Base-by-base conservation (phyloP, 2,329 filamentous ascomycete genomes). In the Diatrype stigma region DNA sequence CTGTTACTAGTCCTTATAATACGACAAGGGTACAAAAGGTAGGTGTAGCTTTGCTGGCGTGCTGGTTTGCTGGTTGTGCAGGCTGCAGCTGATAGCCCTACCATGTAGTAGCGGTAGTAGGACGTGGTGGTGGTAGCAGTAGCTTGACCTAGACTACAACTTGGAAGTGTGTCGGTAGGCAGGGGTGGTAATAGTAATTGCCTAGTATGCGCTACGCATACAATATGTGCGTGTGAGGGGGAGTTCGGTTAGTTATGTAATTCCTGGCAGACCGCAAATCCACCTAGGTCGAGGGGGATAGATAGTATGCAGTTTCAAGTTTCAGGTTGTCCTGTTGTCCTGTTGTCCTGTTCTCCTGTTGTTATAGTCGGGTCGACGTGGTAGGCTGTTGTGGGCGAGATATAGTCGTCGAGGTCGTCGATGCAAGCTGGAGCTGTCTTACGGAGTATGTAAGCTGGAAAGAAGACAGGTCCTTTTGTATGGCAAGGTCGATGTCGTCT, bases 101-200 rank as follows among this genome's bases (percentile, higher is more conserved):
- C 11, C 22, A 7, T 22, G 11, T 26, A 19, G 19, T n/a, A 42
- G n/a, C n/a, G n/a, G n/a, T n/a, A n/a, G n/a, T n/a, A n/a, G 21
- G 40, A 11, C 14, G 40, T 19, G 40, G 40, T 44, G 40, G 22
- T n/a, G 26, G 26, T 44, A 44, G 40, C 26, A 44, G 26, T 40
- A 16, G 37, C 37, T 17, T 21, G 19, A 17, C 19, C 17, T 37
- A 10, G 12, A 8, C 37, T 21, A 40, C 11, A n/a, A n/a, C n/a
- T n/a, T n/a, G n/a, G n/a, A n/a, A n/a, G n/a, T n/a, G n/a, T n/a
- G n/a, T n/a, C n/a, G n/a, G n/a, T n/a, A n/a, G 21, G 40, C 12
- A 26, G 40, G 40, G 40, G 40, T 44, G 40, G 22, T n/a, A 44
- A 44, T 44, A 44, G 40, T 44, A 44, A 44, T 40, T 17, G 37